These are phyloP conservation scores for Biscogniauxia marginata DNA, from an alignment of 2,329 filamentous ascomycete genomes.

Conservation along the genomic window DNA sequence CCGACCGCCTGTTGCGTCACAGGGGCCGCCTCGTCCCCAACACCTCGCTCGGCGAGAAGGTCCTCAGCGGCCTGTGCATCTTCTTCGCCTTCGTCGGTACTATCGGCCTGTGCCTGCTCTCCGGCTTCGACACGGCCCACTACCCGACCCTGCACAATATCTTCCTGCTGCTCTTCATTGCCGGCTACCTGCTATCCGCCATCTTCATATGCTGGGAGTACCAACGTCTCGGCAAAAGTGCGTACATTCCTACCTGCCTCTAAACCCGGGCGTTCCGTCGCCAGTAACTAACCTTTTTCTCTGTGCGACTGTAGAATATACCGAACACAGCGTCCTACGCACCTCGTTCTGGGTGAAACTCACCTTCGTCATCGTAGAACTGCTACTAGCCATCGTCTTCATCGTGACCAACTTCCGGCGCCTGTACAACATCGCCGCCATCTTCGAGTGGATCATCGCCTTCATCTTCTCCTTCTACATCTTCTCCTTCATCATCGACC, in stretches of 20 bases:
- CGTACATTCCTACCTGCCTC: conserved; percentile 25
- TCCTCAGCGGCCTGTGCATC: conserved; percentile 61
- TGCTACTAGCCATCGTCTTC: conserved; percentile 73
- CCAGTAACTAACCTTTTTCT: neutral
- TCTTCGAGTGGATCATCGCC: conserved; percentile 77
- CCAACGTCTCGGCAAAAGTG: conserved; percentile 74
- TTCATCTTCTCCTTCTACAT: conserved; percentile 88
- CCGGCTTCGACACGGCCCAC: conserved; percentile 78
- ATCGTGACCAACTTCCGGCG: conserved; percentile 51
- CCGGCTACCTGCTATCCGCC: conserved; percentile 79
- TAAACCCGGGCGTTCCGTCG: neutral
- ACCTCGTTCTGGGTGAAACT: conserved; percentile 87
- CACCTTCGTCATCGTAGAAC: conserved; percentile 76
- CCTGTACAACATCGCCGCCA: conserved; percentile 65
- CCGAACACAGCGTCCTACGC: conserved; percentile 69
- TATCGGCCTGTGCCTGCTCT: conserved; percentile 75
- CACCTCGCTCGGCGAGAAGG: conserved; percentile 58
- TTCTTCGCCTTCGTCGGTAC: conserved; percentile 72
- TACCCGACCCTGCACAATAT: conserved; percentile 68
- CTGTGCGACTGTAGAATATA: conserved; percentile 54
- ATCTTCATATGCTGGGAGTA: conserved; percentile 91
- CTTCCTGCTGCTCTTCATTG: conserved; percentile 82
- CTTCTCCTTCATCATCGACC: conserved; percentile 82
- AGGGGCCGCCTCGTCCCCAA: conserved; percentile 76
- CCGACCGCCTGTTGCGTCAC: conserved; percentile 85